Base-by-base conservation (phyloP, 371 early-diverging fungal species). In the Mortierella sp. region DNA sequence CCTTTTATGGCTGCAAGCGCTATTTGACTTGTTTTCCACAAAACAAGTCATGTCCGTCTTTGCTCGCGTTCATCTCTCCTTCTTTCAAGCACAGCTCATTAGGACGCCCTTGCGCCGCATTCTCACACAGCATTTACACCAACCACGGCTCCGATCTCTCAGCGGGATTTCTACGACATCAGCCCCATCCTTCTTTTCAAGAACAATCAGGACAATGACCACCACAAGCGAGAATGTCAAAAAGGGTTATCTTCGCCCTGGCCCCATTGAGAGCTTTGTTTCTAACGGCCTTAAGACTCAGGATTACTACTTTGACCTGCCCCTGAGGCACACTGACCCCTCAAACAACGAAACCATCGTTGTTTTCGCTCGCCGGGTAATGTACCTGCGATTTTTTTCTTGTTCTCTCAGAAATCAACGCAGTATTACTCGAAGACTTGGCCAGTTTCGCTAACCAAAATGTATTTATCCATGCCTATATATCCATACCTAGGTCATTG, bases 301-400 rank as follows among this genome's bases (percentile, higher is more conserved):
- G 21, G 78, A 76, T 50, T 76, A 76, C 54, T 76, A 76, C 62
- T 76, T 76, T 48, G 70, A 76, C 48, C 49, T 76, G 47, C 78
- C 78, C 9, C 61, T 76, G 30, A 48, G 57, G 17, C 70, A 76
- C 66, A 62, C 65, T 23, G 60, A 70, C 37, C 11, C 53, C 30
- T 28, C 70, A 23, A 52, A 65, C 62, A 69, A 70, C 23, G 62
- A 76, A 27, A 76, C 78, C 21, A 76, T 76, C 26, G 54, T 57
- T 6, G 78, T 76, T 19, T 76, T 76, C 58, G 70, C 78, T 12
- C 70, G 78, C 19, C 50, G 60, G 42, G 78, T 76, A 50, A 39
- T 26, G 28, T 12, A 24, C 14, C 37, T 34, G 37, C 4, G 37
- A 14, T 23, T 51, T 14, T 32, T 31, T 23, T 21, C 30, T 21